Evolutionary conservation across 1,284 basidiomycete species (phyloP).

Genomic region (Cutaneotrichosporon cyanovorans): DNA sequence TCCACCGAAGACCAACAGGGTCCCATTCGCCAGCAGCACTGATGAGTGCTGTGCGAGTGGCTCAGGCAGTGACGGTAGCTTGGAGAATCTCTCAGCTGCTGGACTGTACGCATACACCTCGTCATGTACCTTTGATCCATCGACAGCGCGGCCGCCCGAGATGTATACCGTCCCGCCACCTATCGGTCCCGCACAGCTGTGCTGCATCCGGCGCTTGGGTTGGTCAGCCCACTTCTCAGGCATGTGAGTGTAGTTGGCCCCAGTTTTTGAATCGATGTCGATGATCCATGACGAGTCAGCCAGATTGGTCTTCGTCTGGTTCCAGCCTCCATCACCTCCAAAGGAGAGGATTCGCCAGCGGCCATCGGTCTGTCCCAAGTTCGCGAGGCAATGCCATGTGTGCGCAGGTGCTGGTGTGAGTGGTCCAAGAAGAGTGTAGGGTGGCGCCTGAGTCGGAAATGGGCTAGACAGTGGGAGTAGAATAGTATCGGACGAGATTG

Average conservation of each 20-base stretch:
- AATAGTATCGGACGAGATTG: constrained; percentile 62
- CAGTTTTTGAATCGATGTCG: constrained; percentile 22
- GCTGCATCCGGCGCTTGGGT: constrained; percentile 64
- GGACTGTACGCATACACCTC: constrained; percentile 62
- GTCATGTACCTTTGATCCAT: constrained; percentile 60
- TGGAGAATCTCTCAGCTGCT: constrained; percentile 47
- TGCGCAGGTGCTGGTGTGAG: constrained; percentile 53
- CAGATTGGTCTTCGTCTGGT: constrained; percentile 48
- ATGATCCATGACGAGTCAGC: constrained; percentile 61
- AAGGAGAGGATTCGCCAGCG: constrained; percentile 53
- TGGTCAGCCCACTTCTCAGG: constrained; percentile 56
- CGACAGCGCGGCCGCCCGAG: constrained; percentile 66
- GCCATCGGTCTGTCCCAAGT: constrained; percentile 51
- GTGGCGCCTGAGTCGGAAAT: constrained; percentile 57
- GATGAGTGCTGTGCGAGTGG: constrained; percentile 65
- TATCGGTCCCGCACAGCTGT: constrained; percentile 53
- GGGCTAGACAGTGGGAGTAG: constrained; percentile 57
- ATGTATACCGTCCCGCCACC: constrained; percentile 53
- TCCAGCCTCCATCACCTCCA: constrained; percentile 61
- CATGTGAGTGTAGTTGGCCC: constrained; percentile 40
- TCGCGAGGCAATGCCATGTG: constrained; percentile 72
- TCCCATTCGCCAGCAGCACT: constrained; percentile 58
- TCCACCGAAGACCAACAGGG: constrained; percentile 68
- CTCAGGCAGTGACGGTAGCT: constrained; percentile 57
- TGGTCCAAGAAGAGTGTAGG: constrained; percentile 46